A percentile compares a stretch with the other conserved stretches of the same genome.
Evolutionary conservation across 257 asterid genomes (phyloP).

Genomic region (Catharanthus roseus): DNA sequence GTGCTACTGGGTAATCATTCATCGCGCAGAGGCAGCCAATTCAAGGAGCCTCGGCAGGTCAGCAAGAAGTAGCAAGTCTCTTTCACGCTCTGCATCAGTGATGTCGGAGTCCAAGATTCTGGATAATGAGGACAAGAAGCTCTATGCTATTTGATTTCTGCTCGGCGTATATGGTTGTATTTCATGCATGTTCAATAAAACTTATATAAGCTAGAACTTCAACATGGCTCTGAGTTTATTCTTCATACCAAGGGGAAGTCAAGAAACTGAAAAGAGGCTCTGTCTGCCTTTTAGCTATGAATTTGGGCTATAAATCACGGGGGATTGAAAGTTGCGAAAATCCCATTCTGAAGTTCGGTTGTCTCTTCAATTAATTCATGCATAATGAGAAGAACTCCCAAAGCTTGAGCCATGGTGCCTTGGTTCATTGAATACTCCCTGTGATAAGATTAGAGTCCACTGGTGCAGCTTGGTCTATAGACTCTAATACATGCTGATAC

Average conservation of each 20-base stretch:
- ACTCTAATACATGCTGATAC: not conserved
- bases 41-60: slow-evolving; percentile 49
- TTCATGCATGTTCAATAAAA: not conserved
- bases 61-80: slow-evolving; percentile 44
- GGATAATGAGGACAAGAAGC: slow-evolving; percentile 48
- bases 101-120: slow-evolving; percentile 44
- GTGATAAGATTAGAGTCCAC: not conserved
- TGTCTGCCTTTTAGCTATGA: not conserved
- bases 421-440: not conserved
- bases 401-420: not conserved
- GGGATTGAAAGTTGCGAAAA: not conserved
- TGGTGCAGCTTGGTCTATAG: not conserved
- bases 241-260: not conserved
- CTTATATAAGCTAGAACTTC: not conserved
- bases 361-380: not conserved
- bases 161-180: not conserved
- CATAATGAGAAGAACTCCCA: not conserved
- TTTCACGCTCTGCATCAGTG: slow-evolving; percentile 44
- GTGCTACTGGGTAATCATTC: slow-evolving; percentile 68
- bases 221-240: not conserved
- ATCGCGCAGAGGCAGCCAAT: slow-evolving; percentile 63
- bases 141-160: slow-evolving; percentile 50
- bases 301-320: not conserved
- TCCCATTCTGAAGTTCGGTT: not conserved
- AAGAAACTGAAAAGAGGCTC: not conserved